Conservation (phyloP, 495 filamentous ascomycete species). For the Jackrogersella minutella region DNA sequence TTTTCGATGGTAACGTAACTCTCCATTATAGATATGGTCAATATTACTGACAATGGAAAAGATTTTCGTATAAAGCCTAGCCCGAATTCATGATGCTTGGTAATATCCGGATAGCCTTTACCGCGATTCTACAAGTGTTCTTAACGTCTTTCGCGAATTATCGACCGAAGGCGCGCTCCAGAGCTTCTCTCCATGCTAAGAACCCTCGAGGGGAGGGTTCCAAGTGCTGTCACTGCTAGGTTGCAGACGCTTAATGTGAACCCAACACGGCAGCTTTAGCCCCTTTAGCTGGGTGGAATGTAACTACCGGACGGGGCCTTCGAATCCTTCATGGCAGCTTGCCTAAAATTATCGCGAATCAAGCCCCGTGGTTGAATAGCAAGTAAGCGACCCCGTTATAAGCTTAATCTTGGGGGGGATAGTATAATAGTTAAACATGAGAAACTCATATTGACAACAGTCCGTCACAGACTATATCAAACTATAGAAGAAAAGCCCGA, state of each 20-base stretch:
- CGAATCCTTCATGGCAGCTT: constrained; percentile 31
- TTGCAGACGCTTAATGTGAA: constrained; percentile 17
- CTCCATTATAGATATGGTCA: not conserved
- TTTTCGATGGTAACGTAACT: not conserved
- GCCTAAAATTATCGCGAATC: constrained; percentile 11
- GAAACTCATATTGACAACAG: not conserved
- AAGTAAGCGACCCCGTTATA: not conserved
- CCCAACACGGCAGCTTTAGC: constrained; percentile 14
- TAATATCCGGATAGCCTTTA: not conserved
- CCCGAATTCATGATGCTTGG: not conserved
- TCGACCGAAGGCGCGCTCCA: not conserved
- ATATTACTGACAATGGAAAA: not conserved
- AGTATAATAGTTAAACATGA: not conserved
- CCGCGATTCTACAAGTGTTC: not conserved
- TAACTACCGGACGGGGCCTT: constrained; percentile 26
- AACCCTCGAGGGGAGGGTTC: not conserved
- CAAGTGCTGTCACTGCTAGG: not conserved
- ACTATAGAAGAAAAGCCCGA: not conserved
- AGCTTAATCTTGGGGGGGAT: not conserved
- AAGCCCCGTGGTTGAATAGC: not conserved
- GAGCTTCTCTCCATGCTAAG: not conserved
- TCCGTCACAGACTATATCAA: not conserved
- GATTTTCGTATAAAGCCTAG: not conserved
- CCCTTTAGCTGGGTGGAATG: not conserved
- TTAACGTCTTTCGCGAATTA: not conserved